A percentile compares a stretch with the other conserved stretches of the same genome.
phyloP scores from a whole-genome alignment of 202 grass and related monocot genomes.

The Miscanthus sacchariflorus region DNA sequence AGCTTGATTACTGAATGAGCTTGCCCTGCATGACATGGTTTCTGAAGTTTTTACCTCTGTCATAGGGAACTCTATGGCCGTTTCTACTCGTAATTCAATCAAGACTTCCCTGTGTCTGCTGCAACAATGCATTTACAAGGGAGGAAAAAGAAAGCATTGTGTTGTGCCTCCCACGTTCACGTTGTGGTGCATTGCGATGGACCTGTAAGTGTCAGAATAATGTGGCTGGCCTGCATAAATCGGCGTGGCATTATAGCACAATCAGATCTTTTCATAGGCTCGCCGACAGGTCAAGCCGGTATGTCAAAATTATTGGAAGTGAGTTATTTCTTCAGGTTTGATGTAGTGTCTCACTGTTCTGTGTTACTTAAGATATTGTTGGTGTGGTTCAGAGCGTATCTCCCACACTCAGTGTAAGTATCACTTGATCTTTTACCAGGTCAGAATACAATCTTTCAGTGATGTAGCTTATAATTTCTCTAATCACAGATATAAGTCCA shows the following conservation, averaged over 20 bases:
- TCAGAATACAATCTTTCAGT: conserved; percentile 5
- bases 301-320: conserved; percentile 19
- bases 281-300: conserved; percentile 44
- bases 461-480: neutral
- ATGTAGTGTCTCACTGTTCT: neutral
- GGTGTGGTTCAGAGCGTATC: conserved; percentile 90
- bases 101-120: neutral
- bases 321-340: neutral
- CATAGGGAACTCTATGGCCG: neutral
- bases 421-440: neutral
- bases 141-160: neutral
- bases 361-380: conserved; percentile 70
- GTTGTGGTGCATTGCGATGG: neutral
- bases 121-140: neutral
- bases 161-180: conserved; percentile 31
- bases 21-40: neutral
- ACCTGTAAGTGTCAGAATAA: conserved; percentile 27
- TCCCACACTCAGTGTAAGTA: conserved; percentile 75
- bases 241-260: neutral
- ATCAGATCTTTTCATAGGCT: conserved; percentile 39
- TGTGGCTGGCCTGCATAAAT: conserved; percentile 18
- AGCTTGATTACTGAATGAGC: neutral
- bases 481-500: neutral
- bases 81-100: neutral
- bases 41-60: conserved; percentile 5